These are phyloP conservation scores for Exophiala phaeomuriformis DNA, from an alignment of 2,329 filamentous ascomycete genomes.

Conservation along the genomic window DNA sequence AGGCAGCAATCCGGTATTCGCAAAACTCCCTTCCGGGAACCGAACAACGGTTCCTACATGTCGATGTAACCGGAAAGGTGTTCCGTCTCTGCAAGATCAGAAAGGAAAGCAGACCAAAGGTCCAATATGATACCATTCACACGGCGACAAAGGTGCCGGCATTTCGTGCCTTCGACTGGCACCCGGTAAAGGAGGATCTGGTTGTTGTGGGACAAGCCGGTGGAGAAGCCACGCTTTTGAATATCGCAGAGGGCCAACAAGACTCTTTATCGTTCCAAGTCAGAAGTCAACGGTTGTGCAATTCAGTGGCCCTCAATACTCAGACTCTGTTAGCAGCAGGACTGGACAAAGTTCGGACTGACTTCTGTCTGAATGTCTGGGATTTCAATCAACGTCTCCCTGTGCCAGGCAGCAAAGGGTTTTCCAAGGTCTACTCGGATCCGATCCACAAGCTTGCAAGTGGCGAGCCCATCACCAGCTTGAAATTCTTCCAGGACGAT, in stretches of 20 bases:
- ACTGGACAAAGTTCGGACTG: constrained; percentile 56
- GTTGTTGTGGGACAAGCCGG: constrained; percentile 56
- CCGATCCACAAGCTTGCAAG: constrained; percentile 55
- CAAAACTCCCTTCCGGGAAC: constrained; percentile 47
- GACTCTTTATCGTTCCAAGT: constrained; percentile 48
- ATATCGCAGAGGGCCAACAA: constrained; percentile 46
- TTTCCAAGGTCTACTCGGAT: constrained; percentile 30
- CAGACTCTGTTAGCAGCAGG: constrained; percentile 54
- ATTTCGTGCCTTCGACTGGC: constrained; percentile 62
- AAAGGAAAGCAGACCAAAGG: constrained; percentile 31
- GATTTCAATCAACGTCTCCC: constrained; percentile 48
- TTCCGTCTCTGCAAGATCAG: constrained; percentile 51
- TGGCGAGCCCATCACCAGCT: constrained; percentile 56
- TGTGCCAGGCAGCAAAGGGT: constrained; percentile 29
- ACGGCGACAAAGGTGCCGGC: constrained; percentile 50
- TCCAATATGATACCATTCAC: constrained; percentile 49
- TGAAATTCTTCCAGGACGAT: constrained; percentile 56
- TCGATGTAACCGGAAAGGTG: constrained; percentile 54
- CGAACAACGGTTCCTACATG: constrained; percentile 51
- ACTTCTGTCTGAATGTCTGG: constrained; percentile 59
- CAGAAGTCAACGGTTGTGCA: constrained; percentile 57
- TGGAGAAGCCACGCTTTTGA: constrained; percentile 54
- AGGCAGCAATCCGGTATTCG: constrained; percentile 58
- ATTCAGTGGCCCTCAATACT: constrained; percentile 55
- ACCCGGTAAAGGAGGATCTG: constrained; percentile 49